A percentile compares a stretch with the other conserved stretches of the same genome.
Conservation (phyloP, 768 basidiomycete species). For the Lyophyllum atratum region DNA sequence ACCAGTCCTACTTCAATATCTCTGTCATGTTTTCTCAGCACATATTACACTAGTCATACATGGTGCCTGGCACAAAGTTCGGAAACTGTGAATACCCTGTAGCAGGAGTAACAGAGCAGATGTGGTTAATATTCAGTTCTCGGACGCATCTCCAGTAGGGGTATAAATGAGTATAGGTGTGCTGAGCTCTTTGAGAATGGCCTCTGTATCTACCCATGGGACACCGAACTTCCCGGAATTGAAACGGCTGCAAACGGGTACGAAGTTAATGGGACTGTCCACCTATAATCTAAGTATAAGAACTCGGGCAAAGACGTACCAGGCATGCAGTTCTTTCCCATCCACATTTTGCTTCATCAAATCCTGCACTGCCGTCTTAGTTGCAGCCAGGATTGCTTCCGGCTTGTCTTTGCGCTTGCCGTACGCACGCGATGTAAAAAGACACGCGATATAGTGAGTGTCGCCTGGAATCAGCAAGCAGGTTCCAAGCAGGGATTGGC, state of each 20-base stretch:
- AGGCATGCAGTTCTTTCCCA: constrained; percentile 36
- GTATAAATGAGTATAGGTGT: constrained; percentile 38
- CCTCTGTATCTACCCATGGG: constrained; percentile 39
- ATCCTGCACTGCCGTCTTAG: constrained; percentile 32
- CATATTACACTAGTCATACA: too few relatives aligned
- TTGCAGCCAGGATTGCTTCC: constrained; percentile 37
- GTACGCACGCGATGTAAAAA: constrained; percentile 43
- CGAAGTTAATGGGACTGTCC: not conserved
- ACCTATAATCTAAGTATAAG: not conserved
- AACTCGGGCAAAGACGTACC: constrained; percentile 31
- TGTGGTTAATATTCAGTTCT: not conserved
- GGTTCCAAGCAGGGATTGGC: constrained; percentile 33
- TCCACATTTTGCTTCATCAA: constrained; percentile 34
- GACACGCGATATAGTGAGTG: constrained; percentile 37
- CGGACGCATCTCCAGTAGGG: constrained; percentile 8
- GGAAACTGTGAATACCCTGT: too few relatives aligned
- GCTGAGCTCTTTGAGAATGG: constrained; percentile 31
- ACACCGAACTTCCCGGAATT: constrained; percentile 48
- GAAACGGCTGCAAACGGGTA: constrained; percentile 34
- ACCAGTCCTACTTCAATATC: too few relatives aligned
- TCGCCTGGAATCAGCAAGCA: constrained; percentile 38
- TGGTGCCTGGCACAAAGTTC: too few relatives aligned
- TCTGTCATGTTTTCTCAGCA: too few relatives aligned
- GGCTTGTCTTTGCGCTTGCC: constrained; percentile 39
- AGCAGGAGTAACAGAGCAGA: not conserved